Evolutionary conservation across 352 stramenopile genomes (phyloP), one percentile per base, ranked within the genome.

Genomic region (Globisporangium nagaii): DNA sequence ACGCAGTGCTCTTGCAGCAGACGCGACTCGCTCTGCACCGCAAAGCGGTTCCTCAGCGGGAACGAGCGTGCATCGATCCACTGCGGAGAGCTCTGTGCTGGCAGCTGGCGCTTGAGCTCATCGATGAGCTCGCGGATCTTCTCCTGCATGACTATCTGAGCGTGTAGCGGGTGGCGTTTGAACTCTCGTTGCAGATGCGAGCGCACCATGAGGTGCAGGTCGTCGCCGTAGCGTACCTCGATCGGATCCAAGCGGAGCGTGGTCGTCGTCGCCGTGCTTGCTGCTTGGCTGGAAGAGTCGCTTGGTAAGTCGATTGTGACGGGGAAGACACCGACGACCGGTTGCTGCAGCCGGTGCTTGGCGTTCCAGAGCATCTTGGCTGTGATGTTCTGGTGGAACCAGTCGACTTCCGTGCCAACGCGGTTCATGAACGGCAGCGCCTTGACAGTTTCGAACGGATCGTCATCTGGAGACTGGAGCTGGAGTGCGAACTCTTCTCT

Each of bases 291-390:
- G n/a, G n/a, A n/a, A n/a, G n/a, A n/a, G n/a, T n/a, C n/a, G n/a
- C n/a, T n/a, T n/a, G n/a, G n/a, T n/a, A n/a, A n/a, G n/a, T n/a
- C n/a, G n/a, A n/a, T n/a, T n/a, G 20, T 15, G 1, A 71, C 11
- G 3, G 28, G 3, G 9, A 68, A 69, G 1, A 34, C n/a, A 7
- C 46, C 52, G 1, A 76, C 32, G 8, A 71, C 25, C 12, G 45
- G 40, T 2, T 60, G 56, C 5, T 57, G 27, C 15, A 62, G 37
- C 8, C 67, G 65, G 25, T 56, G 42, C 27, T 68, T 55, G 19
- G 61, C 58, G 35, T 76, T 73, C 54, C 70, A 75, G 2, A 83
- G 49, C 37, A 75, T 2, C 43, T 77, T 74, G 1, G 37, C 66
- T 5, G 79, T 44, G 28, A 63, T 70, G n/a, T 53, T 53, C 0